Percentiles rank a stretch among this genome's conserved stretches.
phyloP scores from a whole-genome alignment of 139 green algal species.

The Yamagishiella unicocca region DNA sequence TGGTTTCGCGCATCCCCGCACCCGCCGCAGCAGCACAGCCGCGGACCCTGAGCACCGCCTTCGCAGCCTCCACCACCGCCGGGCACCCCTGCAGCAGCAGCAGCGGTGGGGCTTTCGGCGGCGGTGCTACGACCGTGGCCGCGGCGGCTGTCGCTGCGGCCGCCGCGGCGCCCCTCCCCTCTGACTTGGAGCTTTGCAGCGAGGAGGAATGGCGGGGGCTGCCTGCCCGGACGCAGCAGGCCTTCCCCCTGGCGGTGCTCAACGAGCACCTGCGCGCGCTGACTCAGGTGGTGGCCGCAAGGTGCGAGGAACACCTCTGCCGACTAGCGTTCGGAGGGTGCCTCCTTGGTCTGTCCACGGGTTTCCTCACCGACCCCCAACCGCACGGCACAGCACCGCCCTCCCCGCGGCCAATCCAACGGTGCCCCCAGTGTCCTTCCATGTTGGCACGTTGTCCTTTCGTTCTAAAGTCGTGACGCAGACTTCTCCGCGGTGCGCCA shows the following conservation, averaged over 20 bases:
- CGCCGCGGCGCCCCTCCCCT: neutral
- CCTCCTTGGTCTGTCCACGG: neutral
- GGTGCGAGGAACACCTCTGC: neutral
- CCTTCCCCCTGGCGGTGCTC: slow-evolving; percentile 12
- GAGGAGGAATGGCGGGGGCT: slow-evolving; percentile 27
- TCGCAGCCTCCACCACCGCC: neutral
- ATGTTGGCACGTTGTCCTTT: too few species aligned
- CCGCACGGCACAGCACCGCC: neutral
- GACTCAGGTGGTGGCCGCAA: neutral
- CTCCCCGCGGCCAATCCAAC: neutral
- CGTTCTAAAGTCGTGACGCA: too few species aligned
- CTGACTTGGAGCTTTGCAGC: neutral
- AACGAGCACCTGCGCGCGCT: slow-evolving; percentile 2
- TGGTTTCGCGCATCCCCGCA: neutral
- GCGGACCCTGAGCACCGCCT: neutral
- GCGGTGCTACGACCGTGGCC: neutral
- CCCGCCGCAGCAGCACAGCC: neutral
- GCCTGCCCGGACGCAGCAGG: neutral
- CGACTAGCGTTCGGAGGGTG: neutral
- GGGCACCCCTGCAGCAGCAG: neutral
- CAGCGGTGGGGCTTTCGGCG: neutral
- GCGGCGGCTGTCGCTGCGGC: neutral
- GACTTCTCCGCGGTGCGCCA: too few species aligned
- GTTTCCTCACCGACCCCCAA: neutral
- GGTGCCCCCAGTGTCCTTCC: neutral